Evolutionary conservation across 768 basidiomycete species (phyloP).

Genomic region (Grammothele lineata): DNA sequence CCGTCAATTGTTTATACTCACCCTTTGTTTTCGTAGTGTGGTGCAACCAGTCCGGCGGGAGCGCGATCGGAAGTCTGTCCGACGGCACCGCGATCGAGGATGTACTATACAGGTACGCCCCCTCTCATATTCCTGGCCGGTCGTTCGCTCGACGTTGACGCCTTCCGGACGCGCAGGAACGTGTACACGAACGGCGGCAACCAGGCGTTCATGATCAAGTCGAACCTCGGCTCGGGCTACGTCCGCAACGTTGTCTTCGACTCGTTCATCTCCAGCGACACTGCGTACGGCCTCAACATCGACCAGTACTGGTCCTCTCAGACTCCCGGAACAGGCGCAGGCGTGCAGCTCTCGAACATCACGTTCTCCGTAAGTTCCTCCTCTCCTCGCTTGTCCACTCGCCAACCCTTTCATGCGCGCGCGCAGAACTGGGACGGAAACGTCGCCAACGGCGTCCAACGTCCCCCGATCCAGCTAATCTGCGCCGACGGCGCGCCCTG

Average conservation of each 20-base stretch:
- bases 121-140: neutral
- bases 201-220: slow-evolving; percentile 30
- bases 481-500: slow-evolving; percentile 26
- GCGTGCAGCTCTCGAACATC: slow-evolving; percentile 25
- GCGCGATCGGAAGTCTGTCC: slow-evolving; percentile 26
- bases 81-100: slow-evolving; percentile 24
- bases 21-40: slow-evolving; percentile 15
- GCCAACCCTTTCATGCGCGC: no score
- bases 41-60: slow-evolving; percentile 30
- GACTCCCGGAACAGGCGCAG: slow-evolving; percentile 19
- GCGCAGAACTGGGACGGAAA: slow-evolving; percentile 27
- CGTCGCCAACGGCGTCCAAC: slow-evolving; percentile 21
- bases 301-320: slow-evolving; percentile 26
- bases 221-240: slow-evolving; percentile 20
- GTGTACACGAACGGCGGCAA: slow-evolving; percentile 28
- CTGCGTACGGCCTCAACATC: slow-evolving; percentile 26
- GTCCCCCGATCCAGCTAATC: slow-evolving; percentile 23
- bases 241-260: slow-evolving; percentile 26
- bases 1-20: neutral
- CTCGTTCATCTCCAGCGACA: slow-evolving; percentile 24
- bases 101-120: slow-evolving; percentile 15
- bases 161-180: no score
- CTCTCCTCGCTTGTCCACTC: no score
- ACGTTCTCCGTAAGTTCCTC: slow-evolving; percentile 22
- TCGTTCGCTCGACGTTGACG: no score